Evolutionary conservation across 2,329 filamentous ascomycete species (phyloP).

Genomic region (Calonectria leucothoes): DNA sequence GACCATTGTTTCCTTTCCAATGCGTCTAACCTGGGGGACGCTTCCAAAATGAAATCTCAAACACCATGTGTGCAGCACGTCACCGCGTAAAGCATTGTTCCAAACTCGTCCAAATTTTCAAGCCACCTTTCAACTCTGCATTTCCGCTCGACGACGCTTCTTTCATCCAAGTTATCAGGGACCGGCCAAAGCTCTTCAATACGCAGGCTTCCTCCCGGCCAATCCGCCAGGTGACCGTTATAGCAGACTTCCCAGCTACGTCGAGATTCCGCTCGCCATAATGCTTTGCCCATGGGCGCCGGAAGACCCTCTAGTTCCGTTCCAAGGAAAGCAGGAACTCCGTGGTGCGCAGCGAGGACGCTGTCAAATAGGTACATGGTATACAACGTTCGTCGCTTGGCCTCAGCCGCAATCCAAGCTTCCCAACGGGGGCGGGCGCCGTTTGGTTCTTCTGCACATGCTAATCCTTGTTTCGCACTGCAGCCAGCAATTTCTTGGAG

Average conservation of each 20-base stretch:
- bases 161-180: slow-evolving; percentile 44
- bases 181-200: slow-evolving; percentile 65
- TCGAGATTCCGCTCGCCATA: slow-evolving; percentile 56
- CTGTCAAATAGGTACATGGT: slow-evolving; percentile 66
- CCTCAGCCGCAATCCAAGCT: slow-evolving; percentile 63
- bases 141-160: slow-evolving; percentile 44
- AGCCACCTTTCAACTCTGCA: slow-evolving; percentile 61
- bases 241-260: slow-evolving; percentile 57
- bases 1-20: too few relatives aligned
- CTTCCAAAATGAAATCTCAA: slow-evolving; percentile 24
- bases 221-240: slow-evolving; percentile 54
- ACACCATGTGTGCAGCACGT: slow-evolving; percentile 57
- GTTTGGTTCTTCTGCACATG: slow-evolving; percentile 55
- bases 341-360: slow-evolving; percentile 56
- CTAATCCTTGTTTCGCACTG: slow-evolving; percentile 53
- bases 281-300: slow-evolving; percentile 51
- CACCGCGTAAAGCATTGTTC: slow-evolving; percentile 63
- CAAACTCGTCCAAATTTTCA: slow-evolving; percentile 63
- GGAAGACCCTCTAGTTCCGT: slow-evolving; percentile 59
- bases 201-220: slow-evolving; percentile 53
- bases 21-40: neutral
- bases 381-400: slow-evolving; percentile 63
- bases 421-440: slow-evolving; percentile 60
- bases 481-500: slow-evolving; percentile 62
- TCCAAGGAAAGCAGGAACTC: slow-evolving; percentile 59